Conservation (phyloP, 176 grass and related monocot genomes). For the Guadua angustifolia region DNA sequence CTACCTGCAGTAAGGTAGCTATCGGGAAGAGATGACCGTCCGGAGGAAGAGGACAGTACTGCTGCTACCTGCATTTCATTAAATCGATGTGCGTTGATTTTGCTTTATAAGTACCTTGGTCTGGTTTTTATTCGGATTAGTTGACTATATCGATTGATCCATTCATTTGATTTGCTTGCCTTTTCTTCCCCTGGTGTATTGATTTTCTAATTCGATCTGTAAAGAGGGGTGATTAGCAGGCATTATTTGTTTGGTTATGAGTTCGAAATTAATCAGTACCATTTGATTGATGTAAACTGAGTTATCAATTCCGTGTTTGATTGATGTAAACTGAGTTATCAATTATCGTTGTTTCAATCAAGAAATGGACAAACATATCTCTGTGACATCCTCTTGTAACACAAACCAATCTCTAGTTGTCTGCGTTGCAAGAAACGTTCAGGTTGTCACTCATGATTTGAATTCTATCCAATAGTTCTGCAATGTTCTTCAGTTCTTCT, state of each 20-base stretch:
- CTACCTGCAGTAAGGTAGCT: constrained; percentile 63
- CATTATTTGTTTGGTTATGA: constrained; percentile 30
- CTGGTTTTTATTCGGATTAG: constrained; percentile 20
- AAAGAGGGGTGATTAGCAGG: constrained; percentile 26
- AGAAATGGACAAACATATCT: neutral
- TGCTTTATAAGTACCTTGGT: neutral
- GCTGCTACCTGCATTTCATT: constrained; percentile 10
- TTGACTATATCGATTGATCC: constrained; percentile 41
- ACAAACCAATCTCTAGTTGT: neutral
- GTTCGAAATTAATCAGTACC: constrained; percentile 33
- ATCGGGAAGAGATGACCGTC: neutral
- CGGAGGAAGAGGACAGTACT: neutral
- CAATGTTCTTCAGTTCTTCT: neutral
- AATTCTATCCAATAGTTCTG: neutral
- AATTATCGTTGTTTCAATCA: no score
- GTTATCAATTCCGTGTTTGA: neutral
- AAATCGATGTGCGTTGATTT: neutral
- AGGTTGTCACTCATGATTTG: neutral
- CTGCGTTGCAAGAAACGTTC: neutral
- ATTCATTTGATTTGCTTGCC: constrained; percentile 34
- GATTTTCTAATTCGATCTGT: constrained; percentile 13
- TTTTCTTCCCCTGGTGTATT: constrained; percentile 13
- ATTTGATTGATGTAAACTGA: neutral
- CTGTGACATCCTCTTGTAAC: neutral
- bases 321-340: neutral